phyloP scores from a whole-genome alignment of 352 stramenopile species.

The Pythium plurisporium region DNA sequence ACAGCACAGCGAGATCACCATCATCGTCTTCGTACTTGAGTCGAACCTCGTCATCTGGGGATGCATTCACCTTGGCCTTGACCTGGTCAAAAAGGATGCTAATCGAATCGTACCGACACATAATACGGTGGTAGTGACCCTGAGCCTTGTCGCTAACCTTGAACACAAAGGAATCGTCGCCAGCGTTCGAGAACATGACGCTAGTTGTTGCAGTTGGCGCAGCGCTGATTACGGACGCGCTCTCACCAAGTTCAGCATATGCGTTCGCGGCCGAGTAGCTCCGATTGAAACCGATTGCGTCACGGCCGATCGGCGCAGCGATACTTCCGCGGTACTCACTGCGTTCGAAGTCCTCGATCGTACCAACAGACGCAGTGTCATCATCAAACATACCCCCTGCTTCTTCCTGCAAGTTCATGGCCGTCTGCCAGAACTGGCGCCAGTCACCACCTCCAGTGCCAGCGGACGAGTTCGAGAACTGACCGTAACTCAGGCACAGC shows the following conservation, averaged over 20 bases:
- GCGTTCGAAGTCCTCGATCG: slow-evolving; percentile 87
- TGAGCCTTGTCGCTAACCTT: slow-evolving; percentile 81
- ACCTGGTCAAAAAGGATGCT: slow-evolving; percentile 71
- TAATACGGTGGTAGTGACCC: slow-evolving; percentile 83
- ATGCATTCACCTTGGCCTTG: slow-evolving; percentile 73
- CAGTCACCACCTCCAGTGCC: slow-evolving; percentile 73
- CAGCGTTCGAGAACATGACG: slow-evolving; percentile 58
- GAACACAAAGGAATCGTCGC: slow-evolving; percentile 82
- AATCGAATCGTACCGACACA: slow-evolving; percentile 75
- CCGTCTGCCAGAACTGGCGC: slow-evolving; percentile 86
- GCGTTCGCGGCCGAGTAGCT: slow-evolving; percentile 43
- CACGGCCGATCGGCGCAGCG: slow-evolving; percentile 26
- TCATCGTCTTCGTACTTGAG: slow-evolving; percentile 89
- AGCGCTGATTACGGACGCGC: slow-evolving; percentile 81
- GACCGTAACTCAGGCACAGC: slow-evolving; percentile 81
- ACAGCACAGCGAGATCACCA: slow-evolving; percentile 79
- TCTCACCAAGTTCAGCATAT: slow-evolving; percentile 83
- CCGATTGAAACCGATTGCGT: slow-evolving; percentile 28
- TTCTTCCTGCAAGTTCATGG: slow-evolving; percentile 85
- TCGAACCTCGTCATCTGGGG: slow-evolving; percentile 50
- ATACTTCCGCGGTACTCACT: slow-evolving; percentile 60
- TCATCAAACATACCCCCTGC: slow-evolving; percentile 75
- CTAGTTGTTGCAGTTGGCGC: slow-evolving; percentile 73
- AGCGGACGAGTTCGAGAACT: slow-evolving; percentile 80
- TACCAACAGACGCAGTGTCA: slow-evolving; percentile 76